Evolutionary conservation across 1,139 yeast genomes (phyloP), one percentile per base, ranked within the genome.

Genomic region (Debaryomyces subglobosus): DNA sequence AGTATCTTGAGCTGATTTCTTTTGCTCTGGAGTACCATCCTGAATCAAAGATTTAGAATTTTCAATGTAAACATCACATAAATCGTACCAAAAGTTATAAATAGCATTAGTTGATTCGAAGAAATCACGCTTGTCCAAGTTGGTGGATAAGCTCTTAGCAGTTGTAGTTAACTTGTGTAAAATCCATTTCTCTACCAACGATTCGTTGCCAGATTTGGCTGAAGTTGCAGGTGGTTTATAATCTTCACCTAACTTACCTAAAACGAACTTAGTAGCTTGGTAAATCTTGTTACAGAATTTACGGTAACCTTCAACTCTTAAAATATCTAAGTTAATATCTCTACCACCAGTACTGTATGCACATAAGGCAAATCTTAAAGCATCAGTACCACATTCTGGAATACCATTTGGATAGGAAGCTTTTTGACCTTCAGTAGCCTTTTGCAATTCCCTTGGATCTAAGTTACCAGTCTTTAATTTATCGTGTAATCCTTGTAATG

Each of bases 321-420:
- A 78, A 62, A 94, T 91, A 68, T 94, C 98, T 68, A 94, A 82
- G 74, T 94, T 94, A 70, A 94, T 94, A 66, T 94, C 99, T 74
- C 98, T 86, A 62, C 97, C 98, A 75, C 99, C 99, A 49, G 99
- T 92, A 45, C 97, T 87, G 78, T 94, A 94, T 48, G 98, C 97
- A 82, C 99, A 94, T 58, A 94, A 82, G 23, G 99, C 98, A 68
- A 94, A 94, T 77, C 99, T 86, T 74, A 94, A 78, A 39, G 99
- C 99, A 72, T 94, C 99, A 47, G 98, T 92, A 78, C 99, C 99
- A 81, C 99, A 94, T 75, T 94, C 97, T 50, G 99, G 98, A 60
- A 94, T 92, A 76, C 99, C 99, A 60, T 85, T 86, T 56, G 99
- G 99, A 79, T 91, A 94, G 16, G 96, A 86, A 59, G 83, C 77